phyloP scores from a whole-genome alignment of 1,284 basidiomycete species.

The Sporisorium graminicola region DNA sequence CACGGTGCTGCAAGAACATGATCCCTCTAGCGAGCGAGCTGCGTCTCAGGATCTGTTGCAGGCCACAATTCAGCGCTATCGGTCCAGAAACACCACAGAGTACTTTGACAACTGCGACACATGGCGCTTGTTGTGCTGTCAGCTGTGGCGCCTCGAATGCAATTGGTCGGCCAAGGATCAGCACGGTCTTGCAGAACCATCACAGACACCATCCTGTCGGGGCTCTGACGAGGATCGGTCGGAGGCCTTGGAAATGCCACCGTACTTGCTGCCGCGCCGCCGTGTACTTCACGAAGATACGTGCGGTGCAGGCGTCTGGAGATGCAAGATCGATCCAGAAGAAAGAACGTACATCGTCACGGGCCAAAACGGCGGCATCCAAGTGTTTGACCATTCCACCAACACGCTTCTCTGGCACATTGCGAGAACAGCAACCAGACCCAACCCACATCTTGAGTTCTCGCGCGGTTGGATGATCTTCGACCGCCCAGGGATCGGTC shows the following conservation, averaged over 20 bases:
- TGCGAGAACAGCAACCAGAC: conserved; percentile 29
- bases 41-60: conserved; percentile 16
- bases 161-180: conserved; percentile 24
- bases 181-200: neutral
- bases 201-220: neutral
- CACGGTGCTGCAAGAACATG: conserved; percentile 20
- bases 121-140: conserved; percentile 40
- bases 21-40: neutral
- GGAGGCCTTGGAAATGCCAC: fast-evolving
- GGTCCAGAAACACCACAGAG: conserved; percentile 25
- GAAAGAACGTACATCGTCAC: conserved; percentile 54
- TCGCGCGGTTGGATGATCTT: conserved; percentile 60
- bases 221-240: neutral
- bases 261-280: conserved; percentile 19
- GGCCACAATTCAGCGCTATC: conserved; percentile 26
- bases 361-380: conserved; percentile 31
- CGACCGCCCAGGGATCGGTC: conserved; percentile 44
- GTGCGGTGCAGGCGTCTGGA: conserved; percentile 42
- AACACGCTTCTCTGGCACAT: conserved; percentile 52
- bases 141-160: conserved; percentile 37
- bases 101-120: conserved; percentile 32
- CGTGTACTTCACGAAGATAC: conserved; percentile 11
- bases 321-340: conserved; percentile 61
- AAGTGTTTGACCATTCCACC: conserved; percentile 38
- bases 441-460: conserved; percentile 60